Evolutionary conservation across 129 eudicot species (phyloP), one percentile per base, ranked within the genome.

Genomic region (Calendula officinalis): DNA sequence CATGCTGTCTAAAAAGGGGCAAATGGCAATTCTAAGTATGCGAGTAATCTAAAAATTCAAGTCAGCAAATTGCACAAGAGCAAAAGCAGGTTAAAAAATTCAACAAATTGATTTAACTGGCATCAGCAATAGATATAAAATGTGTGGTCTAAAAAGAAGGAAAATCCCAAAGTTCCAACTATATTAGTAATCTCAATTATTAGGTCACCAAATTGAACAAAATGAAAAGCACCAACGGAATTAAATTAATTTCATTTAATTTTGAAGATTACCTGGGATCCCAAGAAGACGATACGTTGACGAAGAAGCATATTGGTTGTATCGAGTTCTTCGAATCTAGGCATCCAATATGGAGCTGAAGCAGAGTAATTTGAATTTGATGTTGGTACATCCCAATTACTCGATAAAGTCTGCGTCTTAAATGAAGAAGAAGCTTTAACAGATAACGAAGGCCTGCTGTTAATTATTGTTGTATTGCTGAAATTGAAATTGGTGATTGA

Each of bases 241-340:
- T 15, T 0, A 43, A 55, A 32, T 4, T 16, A 2, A 58, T 7
- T 33, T 1, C 12, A 35, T 33, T 68, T 9, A 45, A 36, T 5
- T 14, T 0, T 12, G 7, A 51, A 13, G 3, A 7, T 32, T 27
- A 92, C 98, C 91, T 85, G 86, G 56, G 84, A 71, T 36, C 98
- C 98, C 77, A 92, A 67, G 75, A 88, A 92, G 59, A 92, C 75
- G 71, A 92, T 92, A 30, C 98, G 73, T 75, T 92, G 98, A 34
- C 96, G 89, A 75, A 88, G 98, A 75, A 92, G 98, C 98, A 92
- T 92, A 64, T 88, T 88, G 66, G 96, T 88, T 56, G 98, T 79
- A 72, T 92, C 96, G 52, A 92, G 98, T 64, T 92, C 98, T 75
- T 92, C 98, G 58, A 85, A 83, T 68, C 70, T 69, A 27, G 98